These are phyloP conservation scores for Coniochaeta prunicola DNA, from an alignment of 2,329 filamentous ascomycete genomes.

Conservation along the genomic window DNA sequence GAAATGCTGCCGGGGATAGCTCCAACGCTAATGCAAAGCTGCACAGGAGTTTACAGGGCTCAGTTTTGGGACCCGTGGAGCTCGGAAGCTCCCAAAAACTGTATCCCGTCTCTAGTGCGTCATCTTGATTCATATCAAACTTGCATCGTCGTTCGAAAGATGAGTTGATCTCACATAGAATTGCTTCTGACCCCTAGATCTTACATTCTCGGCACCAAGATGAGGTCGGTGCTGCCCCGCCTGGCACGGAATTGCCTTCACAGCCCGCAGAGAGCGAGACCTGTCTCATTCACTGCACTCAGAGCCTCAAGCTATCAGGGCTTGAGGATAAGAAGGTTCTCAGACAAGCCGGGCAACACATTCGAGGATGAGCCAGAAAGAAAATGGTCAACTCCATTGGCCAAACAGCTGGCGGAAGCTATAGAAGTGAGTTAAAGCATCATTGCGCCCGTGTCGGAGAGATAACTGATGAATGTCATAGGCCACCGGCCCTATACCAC, in stretches of 20 bases:
- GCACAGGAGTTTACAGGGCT: neutral
- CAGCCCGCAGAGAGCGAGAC: neutral
- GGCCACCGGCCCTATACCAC: slow-evolving; percentile 80
- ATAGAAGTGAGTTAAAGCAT: slow-evolving; percentile 58
- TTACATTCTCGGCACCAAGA: neutral
- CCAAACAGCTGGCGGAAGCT: slow-evolving; percentile 77
- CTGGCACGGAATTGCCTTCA: neutral
- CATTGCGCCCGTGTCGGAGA: neutral
- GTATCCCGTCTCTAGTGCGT: neutral
- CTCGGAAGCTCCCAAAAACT: neutral
- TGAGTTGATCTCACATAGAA: neutral
- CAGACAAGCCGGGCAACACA: neutral
- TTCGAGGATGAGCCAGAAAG: slow-evolving; percentile 30
- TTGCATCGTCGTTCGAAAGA: neutral
- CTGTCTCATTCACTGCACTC: neutral
- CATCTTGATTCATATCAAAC: neutral
- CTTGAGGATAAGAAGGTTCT: neutral
- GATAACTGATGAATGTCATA: slow-evolving; percentile 11
- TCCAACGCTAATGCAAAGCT: neutral
- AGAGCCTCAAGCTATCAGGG: neutral
- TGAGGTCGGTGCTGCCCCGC: neutral
- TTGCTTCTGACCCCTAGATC: neutral
- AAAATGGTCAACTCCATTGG: slow-evolving; percentile 87
- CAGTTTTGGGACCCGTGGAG: neutral
- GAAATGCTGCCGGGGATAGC: neutral